Evolutionary conservation across 495 filamentous ascomycete genomes (phyloP).

Genomic region (Penicillium arizonense): DNA sequence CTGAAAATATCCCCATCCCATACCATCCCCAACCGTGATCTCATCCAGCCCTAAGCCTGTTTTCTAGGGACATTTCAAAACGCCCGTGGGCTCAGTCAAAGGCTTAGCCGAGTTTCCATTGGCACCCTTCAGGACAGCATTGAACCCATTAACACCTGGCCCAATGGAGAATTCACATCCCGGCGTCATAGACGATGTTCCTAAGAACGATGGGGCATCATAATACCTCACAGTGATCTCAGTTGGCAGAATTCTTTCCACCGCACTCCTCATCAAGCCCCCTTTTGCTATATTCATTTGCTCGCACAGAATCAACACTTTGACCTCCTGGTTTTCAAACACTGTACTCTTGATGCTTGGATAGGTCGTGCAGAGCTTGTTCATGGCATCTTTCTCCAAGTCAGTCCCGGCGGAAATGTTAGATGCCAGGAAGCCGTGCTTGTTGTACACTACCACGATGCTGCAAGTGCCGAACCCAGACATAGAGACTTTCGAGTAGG

Average conservation of each 20-base stretch:
- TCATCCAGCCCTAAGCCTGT: background rate
- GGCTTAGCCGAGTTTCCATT: background rate
- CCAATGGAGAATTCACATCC: too few relatives aligned
- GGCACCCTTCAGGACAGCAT: too few relatives aligned
- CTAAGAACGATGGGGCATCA: background rate
- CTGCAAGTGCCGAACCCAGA: background rate
- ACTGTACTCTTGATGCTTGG: background rate
- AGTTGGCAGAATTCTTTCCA: background rate
- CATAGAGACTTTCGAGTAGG: too few relatives aligned
- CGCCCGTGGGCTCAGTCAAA: background rate
- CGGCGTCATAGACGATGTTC: too few relatives aligned
- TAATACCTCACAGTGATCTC: background rate
- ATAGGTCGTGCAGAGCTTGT: background rate
- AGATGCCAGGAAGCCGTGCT: background rate
- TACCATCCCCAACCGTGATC: too few relatives aligned
- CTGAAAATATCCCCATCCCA: background rate
- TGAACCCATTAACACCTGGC: too few relatives aligned
- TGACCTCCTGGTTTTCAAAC: background rate
- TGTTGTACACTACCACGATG: background rate
- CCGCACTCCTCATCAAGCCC: background rate
- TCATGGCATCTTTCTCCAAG: background rate
- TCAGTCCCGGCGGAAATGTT: background rate
- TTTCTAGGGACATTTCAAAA: background rate
- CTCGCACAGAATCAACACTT: background rate
- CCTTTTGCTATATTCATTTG: background rate